Percentiles rank a stretch among this genome's conserved stretches.
These are phyloP conservation scores for Chytridium lagenaria DNA, from an alignment of 371 early-diverging fungal species.

Conservation along the genomic window DNA sequence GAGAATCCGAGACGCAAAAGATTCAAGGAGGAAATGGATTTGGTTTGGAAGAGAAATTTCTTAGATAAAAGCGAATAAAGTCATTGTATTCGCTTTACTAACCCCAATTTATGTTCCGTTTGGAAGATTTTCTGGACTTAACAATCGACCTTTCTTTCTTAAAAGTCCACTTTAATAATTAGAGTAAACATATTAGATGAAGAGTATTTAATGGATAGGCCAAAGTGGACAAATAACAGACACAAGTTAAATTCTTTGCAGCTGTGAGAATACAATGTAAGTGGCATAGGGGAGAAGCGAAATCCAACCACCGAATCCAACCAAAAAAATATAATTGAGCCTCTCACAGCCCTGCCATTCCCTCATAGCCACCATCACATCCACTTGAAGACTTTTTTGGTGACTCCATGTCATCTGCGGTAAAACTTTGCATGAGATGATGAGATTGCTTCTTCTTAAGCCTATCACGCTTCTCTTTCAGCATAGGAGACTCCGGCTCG, in stretches of 20 bases:
- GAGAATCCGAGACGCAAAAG: conserved; percentile 29
- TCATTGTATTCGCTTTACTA: not conserved
- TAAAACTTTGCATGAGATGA: not conserved
- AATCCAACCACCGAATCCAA: too few species aligned
- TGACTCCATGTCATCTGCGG: not conserved
- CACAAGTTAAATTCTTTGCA: too few species aligned
- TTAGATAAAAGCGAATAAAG: not conserved
- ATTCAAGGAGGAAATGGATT: conserved; percentile 24
- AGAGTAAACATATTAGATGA: too few species aligned
- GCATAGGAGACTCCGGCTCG: conserved; percentile 54
- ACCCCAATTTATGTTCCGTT: too few species aligned
- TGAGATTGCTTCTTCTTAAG: not conserved
- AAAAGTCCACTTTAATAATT: too few species aligned
- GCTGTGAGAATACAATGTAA: too few species aligned
- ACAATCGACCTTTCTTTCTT: too few species aligned
- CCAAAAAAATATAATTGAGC: too few species aligned
- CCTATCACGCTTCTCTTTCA: conserved; percentile 40
- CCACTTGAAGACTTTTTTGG: not conserved
- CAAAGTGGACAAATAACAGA: too few species aligned
- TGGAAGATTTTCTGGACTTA: too few species aligned
- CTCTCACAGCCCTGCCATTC: conserved; percentile 10
- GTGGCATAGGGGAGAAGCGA: too few species aligned
- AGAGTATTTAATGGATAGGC: too few species aligned
- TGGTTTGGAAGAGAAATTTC: conserved; percentile 19
- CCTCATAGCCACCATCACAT: not conserved